Base-by-base conservation (phyloP, 2,329 filamentous ascomycete genomes). In the Huntiella omanensis region DNA sequence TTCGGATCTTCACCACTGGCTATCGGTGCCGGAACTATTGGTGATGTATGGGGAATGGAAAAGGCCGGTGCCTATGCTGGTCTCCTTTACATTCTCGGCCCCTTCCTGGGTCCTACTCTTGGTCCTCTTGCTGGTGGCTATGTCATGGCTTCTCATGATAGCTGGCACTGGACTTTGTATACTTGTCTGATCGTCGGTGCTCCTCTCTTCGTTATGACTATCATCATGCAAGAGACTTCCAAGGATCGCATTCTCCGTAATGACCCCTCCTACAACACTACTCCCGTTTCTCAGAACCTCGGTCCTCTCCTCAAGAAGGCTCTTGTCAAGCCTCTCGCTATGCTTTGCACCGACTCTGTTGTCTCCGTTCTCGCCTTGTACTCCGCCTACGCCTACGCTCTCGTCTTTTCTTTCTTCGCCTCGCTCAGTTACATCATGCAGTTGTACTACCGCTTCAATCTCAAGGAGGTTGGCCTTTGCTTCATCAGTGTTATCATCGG, bases 261-360 rank as follows among this genome's bases (percentile, higher is more conserved):
- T 51, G 53, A 61, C 45, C 58, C 62, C 6, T 60, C 60, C 1
- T 43, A 53, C 5, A 8, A 48, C 16, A 39, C 37, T 7, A 33
- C 46, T 12, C 35, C 40, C 11, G 28, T 40, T 32, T 36, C 43
- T 10, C 16, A 40, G 16, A 35, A 57, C 54, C 3, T 39, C 63
- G 53, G 52, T 15, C 13, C 50, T 1, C 68, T 70, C 48, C 50
- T 66, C 3, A 58, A 63, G 0, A 57, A 64, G 1, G 64, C 66
- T 1, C 55, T 73, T 1, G 50, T 70, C 12, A 62, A 71, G 8
- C 73, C 73, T 0, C 13, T 76, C 1, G 64, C 67, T 39, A 75
- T 82, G 64, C 62, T 80, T 5, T 55, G 75, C 36, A 67, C 69
- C 1, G 77, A 81, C 53, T 75, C 76, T 2, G 77, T 81, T 34